Evolutionary conservation across 177 flowering plant species (phyloP).

Genomic region (Vitis hybrid): DNA sequence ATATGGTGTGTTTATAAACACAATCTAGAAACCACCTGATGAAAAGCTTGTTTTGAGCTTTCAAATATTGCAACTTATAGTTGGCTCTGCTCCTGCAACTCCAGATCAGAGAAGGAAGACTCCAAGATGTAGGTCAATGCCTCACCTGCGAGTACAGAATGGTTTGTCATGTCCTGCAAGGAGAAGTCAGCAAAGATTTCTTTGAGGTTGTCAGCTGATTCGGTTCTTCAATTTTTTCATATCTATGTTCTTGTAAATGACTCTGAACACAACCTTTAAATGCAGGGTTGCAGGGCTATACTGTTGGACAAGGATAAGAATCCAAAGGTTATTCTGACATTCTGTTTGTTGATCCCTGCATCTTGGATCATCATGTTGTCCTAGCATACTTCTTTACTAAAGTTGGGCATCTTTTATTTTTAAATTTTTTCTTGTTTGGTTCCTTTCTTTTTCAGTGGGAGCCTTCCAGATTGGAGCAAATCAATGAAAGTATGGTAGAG

Average conservation of each 20-base stretch:
- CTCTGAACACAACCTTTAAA: constrained; percentile 7
- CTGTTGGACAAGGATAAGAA: constrained; percentile 85
- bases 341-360: neutral
- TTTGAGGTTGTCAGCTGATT: constrained; percentile 47
- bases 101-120: constrained; percentile 93
- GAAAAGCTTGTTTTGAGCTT: neutral
- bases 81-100: constrained; percentile 11
- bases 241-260: neutral
- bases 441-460: constrained; percentile 52
- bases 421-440: too few species aligned
- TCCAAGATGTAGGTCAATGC: constrained; percentile 84
- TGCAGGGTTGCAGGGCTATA: constrained; percentile 97
- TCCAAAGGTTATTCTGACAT: constrained; percentile 61
- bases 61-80: neutral
- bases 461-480: constrained; percentile 68
- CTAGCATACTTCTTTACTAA: too few species aligned
- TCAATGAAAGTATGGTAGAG: constrained; percentile 67
- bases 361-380: neutral
- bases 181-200: constrained; percentile 77
- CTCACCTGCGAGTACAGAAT: constrained; percentile 82
- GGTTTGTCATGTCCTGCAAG: constrained; percentile 69
- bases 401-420: too few species aligned
- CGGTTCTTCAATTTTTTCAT: neutral
- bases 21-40: neutral
- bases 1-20: neutral